Base-by-base conservation (phyloP, 208 protist species). In the Blastocrithidia nonstop region DNA sequence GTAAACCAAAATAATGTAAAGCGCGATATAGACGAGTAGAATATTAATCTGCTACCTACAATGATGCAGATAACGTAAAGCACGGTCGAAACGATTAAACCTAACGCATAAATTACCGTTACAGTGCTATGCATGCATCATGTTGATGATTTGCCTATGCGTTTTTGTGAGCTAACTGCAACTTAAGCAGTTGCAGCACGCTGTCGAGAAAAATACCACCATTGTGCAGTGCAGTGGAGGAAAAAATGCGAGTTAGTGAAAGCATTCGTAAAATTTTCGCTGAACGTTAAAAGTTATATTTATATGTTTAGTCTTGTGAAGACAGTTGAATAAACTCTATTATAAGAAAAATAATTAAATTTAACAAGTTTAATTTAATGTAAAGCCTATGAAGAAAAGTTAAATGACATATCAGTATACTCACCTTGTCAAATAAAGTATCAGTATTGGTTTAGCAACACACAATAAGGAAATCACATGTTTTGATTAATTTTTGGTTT, bases 101-200 rank as follows among this genome's bases (percentile, higher is more conserved):
- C 41, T 92, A 74, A 6, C 72, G 61, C 39, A 82, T 19, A 41
- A 88, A 92, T 37, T 92, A 76, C 19, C 68, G 58, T 65, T 91
- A 76, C 32, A 91, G 81, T 13, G 66, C 71, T 1, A 33, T 31
- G 35, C 81, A 87, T 6, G 73, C 76, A 7, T 49, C 54, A 29
- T 32, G 40, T 43, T 90, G 73, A 1, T 60, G 42, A 36, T 88
- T 78, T n/a, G 54, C 50, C 24, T 49, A 16, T 4, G 77, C 77
- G 44, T 88, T 84, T 11, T 64, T 63, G 38, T 91, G 82, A 24
- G 82, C 82, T 7, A 87, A 55, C 31, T 88, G 78, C 19, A 91
- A 52, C 57, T 91, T 87, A 50, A 81, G 55, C 7, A 91, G 61
- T 56, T 91, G 82, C 15, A 91, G 58, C 4, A 68, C 72, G 0